Evolutionary conservation across 306 rosid species (phyloP).

Genomic region (Sicyos baderoa): DNA sequence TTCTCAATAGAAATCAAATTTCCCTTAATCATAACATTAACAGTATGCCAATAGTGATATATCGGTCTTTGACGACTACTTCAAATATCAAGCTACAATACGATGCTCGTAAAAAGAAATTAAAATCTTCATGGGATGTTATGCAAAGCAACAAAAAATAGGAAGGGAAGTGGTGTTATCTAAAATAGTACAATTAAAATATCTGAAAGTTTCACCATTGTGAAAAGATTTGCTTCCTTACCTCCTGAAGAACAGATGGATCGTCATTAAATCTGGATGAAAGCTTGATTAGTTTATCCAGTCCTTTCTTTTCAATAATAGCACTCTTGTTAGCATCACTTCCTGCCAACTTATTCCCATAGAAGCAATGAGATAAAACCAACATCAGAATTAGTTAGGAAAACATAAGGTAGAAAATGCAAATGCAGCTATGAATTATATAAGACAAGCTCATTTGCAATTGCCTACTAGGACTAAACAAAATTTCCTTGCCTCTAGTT

Average conservation of each 20-base stretch:
- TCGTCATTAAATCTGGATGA: slow-evolving; percentile 64
- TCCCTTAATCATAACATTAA: neutral
- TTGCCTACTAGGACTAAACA: neutral
- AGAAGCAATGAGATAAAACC: slow-evolving; percentile 25
- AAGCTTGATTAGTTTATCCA: slow-evolving; percentile 69
- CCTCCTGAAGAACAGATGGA: slow-evolving; percentile 85
- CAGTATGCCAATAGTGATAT: no score
- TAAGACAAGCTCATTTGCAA: neutral
- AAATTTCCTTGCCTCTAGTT: neutral
- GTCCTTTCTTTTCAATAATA: slow-evolving; percentile 68
- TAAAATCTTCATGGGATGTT: no score
- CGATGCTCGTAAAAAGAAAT: no score
- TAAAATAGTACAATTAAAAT: neutral
- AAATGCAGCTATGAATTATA: neutral
- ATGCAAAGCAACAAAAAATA: no score
- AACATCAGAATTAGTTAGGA: neutral
- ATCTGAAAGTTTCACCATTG: neutral
- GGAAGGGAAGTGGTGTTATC: neutral
- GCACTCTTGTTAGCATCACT: slow-evolving; percentile 67
- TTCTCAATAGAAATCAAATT: neutral
- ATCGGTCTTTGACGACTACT: no score
- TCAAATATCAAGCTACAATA: no score
- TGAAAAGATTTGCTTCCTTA: slow-evolving; percentile 25
- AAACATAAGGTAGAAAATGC: neutral
- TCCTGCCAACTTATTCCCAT: slow-evolving; percentile 70